Conservation (phyloP, 805 yeast genomes). For the Wickerhamomyces silvicola region DNA sequence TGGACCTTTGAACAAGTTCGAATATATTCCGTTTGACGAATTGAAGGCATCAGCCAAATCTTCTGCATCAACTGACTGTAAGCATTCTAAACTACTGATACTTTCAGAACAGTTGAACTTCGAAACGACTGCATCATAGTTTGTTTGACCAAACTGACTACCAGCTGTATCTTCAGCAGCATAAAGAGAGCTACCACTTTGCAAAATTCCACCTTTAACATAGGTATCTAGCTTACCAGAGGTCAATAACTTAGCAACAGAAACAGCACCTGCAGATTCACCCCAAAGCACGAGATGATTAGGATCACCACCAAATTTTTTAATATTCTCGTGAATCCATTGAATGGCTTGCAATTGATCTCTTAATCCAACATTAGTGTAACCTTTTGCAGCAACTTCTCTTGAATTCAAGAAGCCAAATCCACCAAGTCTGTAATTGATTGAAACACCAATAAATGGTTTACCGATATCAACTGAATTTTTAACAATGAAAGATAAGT, state of each 20-base stretch:
- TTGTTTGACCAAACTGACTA: not conserved
- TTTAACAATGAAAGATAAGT: constrained; percentile 13
- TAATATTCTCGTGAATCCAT: constrained; percentile 30
- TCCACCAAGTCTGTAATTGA: constrained; percentile 32
- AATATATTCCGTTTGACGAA: constrained; percentile 8
- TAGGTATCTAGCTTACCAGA: constrained; percentile 5
- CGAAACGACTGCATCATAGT: constrained; percentile 5
- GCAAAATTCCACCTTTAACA: constrained; percentile 15
- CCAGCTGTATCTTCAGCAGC: constrained; percentile 3
- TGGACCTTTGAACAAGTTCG: constrained; percentile 2
- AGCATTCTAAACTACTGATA: constrained; percentile 6
- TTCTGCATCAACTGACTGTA: constrained; percentile 8
- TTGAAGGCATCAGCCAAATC: constrained; percentile 7
- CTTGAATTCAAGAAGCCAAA: constrained; percentile 28
- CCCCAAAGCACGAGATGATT: constrained; percentile 30
- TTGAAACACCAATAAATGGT: constrained; percentile 27
- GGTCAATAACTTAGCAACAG: constrained; percentile 10
- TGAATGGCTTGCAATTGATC: constrained; percentile 30
- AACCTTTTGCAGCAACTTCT: constrained; percentile 18
- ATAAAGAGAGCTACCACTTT: constrained; percentile 8
- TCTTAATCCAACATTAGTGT: constrained; percentile 28
- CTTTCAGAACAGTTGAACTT: constrained; percentile 10
- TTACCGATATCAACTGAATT: constrained; percentile 13
- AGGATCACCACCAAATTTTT: constrained; percentile 31
- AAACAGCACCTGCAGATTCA: constrained; percentile 30